Evolutionary conservation across 208 protist genomes (phyloP).

Genomic region (Trypanosoma rangeli): DNA sequence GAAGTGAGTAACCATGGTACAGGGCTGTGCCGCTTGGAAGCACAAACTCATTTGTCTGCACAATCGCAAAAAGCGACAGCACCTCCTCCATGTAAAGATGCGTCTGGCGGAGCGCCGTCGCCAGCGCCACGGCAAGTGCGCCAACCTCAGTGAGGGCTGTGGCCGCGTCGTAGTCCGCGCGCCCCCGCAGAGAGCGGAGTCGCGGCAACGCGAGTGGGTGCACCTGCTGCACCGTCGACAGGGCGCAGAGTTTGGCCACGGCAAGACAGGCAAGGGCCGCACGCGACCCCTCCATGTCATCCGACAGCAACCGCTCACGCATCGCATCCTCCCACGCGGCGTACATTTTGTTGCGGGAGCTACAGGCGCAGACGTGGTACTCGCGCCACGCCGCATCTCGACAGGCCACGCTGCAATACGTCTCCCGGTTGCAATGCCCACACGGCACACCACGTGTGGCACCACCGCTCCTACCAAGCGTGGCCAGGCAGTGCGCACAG

Average conservation of each 20-base stretch:
- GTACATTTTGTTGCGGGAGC: constrained; percentile 47
- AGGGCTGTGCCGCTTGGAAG: constrained; percentile 54
- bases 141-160: constrained; percentile 79
- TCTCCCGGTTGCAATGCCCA: constrained; percentile 53
- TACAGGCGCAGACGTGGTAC: constrained; percentile 82
- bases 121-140: constrained; percentile 62
- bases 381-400: constrained; percentile 65
- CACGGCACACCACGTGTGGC: constrained; percentile 34
- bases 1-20: constrained; percentile 64
- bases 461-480: constrained; percentile 20
- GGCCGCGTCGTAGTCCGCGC: constrained; percentile 71
- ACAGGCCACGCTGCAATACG: constrained; percentile 73
- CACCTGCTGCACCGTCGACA: constrained; percentile 72
- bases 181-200: constrained; percentile 51
- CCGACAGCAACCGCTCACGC: constrained; percentile 36
- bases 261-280: constrained; percentile 71
- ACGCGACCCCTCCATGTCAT: constrained; percentile 38
- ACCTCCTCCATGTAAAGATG: constrained; percentile 88
- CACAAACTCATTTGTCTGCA: constrained; percentile 88
- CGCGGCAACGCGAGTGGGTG: constrained; percentile 71
- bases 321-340: constrained; percentile 58
- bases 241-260: constrained; percentile 74
- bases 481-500: constrained; percentile 78
- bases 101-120: constrained; percentile 57
- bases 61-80: constrained; percentile 78